Conservation (phyloP, 768 basidiomycete species). For the Panellus pusillus region DNA sequence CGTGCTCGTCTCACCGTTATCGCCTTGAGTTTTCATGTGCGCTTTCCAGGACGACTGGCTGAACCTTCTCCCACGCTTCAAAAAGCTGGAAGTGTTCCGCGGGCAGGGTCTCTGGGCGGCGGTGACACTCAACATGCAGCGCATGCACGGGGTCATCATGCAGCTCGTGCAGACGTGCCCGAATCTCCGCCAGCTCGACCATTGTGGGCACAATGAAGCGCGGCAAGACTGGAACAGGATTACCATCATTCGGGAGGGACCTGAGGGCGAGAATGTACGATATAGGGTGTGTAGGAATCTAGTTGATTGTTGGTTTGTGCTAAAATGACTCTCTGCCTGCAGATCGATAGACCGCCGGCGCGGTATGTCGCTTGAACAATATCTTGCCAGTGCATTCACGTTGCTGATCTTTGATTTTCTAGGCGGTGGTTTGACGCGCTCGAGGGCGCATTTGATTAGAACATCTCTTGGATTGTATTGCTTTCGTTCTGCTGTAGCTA, state of each 20-base stretch:
- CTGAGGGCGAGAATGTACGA: constrained; percentile 30
- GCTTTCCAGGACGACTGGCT: constrained; percentile 38
- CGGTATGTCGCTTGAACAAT: background rate
- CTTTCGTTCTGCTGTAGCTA: constrained; percentile 13
- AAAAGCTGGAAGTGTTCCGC: constrained; percentile 43
- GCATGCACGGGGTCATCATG: constrained; percentile 43
- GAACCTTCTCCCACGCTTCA: constrained; percentile 40
- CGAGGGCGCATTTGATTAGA: constrained; percentile 18
- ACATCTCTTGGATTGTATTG: background rate
- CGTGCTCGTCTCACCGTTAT: constrained; percentile 12
- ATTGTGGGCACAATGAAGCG: constrained; percentile 35
- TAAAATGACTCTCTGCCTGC: too few species aligned
- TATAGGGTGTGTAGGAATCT: constrained; percentile 29
- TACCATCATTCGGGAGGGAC: constrained; percentile 35
- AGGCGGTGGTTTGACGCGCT: constrained; percentile 20
- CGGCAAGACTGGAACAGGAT: constrained; percentile 37
- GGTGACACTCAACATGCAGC: constrained; percentile 33
- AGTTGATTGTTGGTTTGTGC: too few species aligned
- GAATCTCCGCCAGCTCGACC: constrained; percentile 43
- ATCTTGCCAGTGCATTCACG: background rate
- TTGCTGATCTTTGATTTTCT: background rate
- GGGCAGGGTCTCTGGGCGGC: constrained; percentile 45
- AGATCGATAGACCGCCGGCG: constrained; percentile 18
- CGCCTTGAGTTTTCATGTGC: background rate
- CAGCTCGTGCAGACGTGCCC: constrained; percentile 41